Evolutionary conservation across 2,329 filamentous ascomycete species (phyloP).

Genomic region (Monosporascus sp.): DNA sequence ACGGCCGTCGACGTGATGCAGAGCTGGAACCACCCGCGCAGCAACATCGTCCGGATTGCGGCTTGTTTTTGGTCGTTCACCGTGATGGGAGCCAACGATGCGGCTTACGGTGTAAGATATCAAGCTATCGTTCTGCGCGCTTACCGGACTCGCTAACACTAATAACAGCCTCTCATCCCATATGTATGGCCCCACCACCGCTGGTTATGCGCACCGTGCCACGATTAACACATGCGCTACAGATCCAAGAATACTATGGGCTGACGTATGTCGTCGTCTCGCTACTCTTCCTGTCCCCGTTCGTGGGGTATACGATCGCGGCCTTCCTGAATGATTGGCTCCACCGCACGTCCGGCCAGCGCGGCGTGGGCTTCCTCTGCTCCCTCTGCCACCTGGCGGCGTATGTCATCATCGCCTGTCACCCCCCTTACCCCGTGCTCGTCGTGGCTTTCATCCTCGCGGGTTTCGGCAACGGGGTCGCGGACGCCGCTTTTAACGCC

Average conservation of each 20-base stretch:
- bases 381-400: slow-evolving; percentile 57
- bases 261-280: slow-evolving; percentile 44
- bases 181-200: slow-evolving; percentile 34
- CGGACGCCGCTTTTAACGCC: slow-evolving; percentile 51
- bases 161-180: slow-evolving; percentile 41
- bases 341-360: slow-evolving; percentile 48
- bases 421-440: slow-evolving; percentile 64
- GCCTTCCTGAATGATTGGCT: slow-evolving; percentile 40
- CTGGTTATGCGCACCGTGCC: neutral
- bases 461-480: slow-evolving; percentile 65
- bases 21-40: slow-evolving; percentile 44
- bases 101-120: slow-evolving; percentile 49
- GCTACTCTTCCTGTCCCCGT: slow-evolving; percentile 42
- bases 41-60: slow-evolving; percentile 42
- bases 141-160: neutral
- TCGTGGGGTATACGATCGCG: slow-evolving; percentile 40
- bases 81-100: slow-evolving; percentile 54
- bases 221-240: neutral
- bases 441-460: slow-evolving; percentile 61
- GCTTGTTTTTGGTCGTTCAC: slow-evolving; percentile 55
- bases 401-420: slow-evolving; percentile 57
- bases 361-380: slow-evolving; percentile 60
- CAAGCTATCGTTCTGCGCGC: neutral
- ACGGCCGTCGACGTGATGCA: slow-evolving; percentile 26
- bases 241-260: slow-evolving; percentile 41